phyloP scores from a whole-genome alignment of 2,329 filamentous ascomycete genomes.

The Sporothrix variecibatus region DNA sequence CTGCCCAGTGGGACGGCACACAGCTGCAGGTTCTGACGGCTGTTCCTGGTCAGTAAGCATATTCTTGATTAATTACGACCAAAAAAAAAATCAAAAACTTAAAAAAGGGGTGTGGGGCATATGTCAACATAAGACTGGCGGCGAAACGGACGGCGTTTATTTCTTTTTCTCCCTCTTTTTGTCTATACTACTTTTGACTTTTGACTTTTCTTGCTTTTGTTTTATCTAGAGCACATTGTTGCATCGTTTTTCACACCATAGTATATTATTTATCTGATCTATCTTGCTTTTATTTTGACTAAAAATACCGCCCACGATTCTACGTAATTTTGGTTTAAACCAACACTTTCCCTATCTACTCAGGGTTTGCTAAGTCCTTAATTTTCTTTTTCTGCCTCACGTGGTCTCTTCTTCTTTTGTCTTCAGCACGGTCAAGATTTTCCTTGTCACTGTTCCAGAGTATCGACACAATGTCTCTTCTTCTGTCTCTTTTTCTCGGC shows the following conservation, averaged over 20 bases:
- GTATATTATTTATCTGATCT: neutral
- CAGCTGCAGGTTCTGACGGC: conserved; percentile 18
- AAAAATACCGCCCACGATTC: neutral
- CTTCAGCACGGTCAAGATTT: neutral
- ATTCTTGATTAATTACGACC: too few species aligned
- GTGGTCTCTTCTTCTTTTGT: neutral
- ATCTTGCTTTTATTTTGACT: neutral
- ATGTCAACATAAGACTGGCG: conserved; percentile 12
- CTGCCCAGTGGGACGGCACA: conserved; percentile 32
- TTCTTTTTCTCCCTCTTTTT: neutral
- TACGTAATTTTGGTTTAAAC: too few species aligned
- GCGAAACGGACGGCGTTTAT: conserved; percentile 21
- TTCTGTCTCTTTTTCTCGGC: conserved; percentile 2
- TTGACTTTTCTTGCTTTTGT: neutral
- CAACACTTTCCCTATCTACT: neutral
- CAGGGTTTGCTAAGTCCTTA: neutral
- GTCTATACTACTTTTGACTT: neutral
- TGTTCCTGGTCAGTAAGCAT: conserved; percentile 4
- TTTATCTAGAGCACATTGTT: neutral
- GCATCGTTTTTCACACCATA: neutral
- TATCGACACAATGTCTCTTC: neutral
- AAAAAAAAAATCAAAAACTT: neutral
- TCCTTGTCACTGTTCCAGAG: neutral
- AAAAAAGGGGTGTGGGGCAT: neutral
- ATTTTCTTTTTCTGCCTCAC: neutral